These are phyloP conservation scores for Ceratobasidium sp. DNA, from an alignment of 1,284 basidiomycete species.

Conservation along the genomic window DNA sequence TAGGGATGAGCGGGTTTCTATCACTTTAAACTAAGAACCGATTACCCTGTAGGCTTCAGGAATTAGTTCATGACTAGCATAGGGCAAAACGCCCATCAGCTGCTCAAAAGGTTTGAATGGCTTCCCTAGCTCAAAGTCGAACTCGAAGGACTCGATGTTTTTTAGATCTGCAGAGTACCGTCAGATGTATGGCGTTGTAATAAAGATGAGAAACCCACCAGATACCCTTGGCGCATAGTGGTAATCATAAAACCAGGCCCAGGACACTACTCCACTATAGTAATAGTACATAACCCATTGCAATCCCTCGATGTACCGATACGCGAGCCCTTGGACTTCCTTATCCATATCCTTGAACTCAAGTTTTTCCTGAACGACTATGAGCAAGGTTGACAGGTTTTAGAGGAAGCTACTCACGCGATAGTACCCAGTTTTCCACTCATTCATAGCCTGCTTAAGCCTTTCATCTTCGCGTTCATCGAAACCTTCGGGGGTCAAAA, in stretches of 20 bases:
- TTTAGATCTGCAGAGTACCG: constrained; percentile 67
- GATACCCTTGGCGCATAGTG: constrained; percentile 96
- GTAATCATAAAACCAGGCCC: constrained; percentile 99
- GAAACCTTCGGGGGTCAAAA: constrained; percentile 69
- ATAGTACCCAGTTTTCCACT: constrained; percentile 94
- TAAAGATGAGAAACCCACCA: constrained; percentile 57
- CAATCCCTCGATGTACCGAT: constrained; percentile 89
- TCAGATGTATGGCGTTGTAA: background rate
- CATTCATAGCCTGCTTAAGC: constrained; percentile 83
- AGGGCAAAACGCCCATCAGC: constrained; percentile 96
- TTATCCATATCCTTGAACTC: constrained; percentile 75
- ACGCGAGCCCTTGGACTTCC: constrained; percentile 71
- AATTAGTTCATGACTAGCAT: constrained; percentile 86
- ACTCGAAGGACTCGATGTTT: constrained; percentile 78
- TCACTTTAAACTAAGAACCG: background rate
- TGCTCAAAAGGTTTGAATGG: constrained; percentile 97
- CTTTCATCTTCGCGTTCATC: constrained; percentile 77
- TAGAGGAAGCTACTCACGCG: constrained; percentile 57
- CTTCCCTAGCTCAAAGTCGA: constrained; percentile 83
- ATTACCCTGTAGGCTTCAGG: constrained; percentile 81
- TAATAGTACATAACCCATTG: constrained; percentile 99
- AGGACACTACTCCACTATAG: constrained; percentile 94
- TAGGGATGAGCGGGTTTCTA: background rate
- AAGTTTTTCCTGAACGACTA: constrained; percentile 70
- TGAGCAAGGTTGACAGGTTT: background rate